phyloP scores from a whole-genome alignment of 2,329 filamentous ascomycete genomes.

The Hypoxylon sp. region DNA sequence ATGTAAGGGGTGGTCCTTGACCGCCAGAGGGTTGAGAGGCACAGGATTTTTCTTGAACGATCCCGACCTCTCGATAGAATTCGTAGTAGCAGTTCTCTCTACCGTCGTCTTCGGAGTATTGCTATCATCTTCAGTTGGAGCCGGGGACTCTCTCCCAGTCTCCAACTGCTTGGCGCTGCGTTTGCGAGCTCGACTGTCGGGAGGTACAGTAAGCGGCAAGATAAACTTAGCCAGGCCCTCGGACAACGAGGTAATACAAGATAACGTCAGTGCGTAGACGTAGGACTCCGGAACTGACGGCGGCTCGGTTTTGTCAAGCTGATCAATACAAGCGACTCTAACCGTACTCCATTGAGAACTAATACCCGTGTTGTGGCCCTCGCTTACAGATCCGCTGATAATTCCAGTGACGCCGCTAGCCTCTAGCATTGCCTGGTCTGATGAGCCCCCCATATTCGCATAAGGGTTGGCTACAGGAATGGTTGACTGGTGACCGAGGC shows the following conservation, averaged over 20 bases:
- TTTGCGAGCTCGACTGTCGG: conserved; percentile 72
- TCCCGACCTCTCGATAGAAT: conserved; percentile 69
- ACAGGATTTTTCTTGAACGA: conserved; percentile 83
- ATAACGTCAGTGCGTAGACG: conserved; percentile 88
- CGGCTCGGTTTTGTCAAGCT: conserved; percentile 91
- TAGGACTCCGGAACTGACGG: conserved; percentile 92
- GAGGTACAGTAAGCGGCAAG: conserved; percentile 87
- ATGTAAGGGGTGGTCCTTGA: conserved; percentile 80
- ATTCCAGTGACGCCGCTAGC: conserved; percentile 89
- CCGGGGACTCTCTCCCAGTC: conserved; percentile 61
- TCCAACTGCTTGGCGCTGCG: conserved; percentile 62
- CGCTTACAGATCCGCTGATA: conserved; percentile 79
- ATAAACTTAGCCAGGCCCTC: conserved; percentile 95
- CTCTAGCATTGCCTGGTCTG: conserved; percentile 90
- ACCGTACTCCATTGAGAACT: conserved; percentile 93
- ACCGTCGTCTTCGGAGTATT: conserved; percentile 53
- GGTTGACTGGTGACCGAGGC: conserved; percentile 89
- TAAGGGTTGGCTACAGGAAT: conserved; percentile 76
- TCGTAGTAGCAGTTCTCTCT: conserved; percentile 49
- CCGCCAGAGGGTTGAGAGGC: conserved; percentile 84
- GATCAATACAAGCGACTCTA: conserved; percentile 89
- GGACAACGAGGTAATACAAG: conserved; percentile 90
- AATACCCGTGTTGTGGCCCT: conserved; percentile 81
- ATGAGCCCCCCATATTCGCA: conserved; percentile 69
- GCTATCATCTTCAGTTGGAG: conserved; percentile 55